Evolutionary conservation across 2,329 filamentous ascomycete genomes (phyloP), one percentile per base, ranked within the genome.

Genomic region (Aspergillus sp.): DNA sequence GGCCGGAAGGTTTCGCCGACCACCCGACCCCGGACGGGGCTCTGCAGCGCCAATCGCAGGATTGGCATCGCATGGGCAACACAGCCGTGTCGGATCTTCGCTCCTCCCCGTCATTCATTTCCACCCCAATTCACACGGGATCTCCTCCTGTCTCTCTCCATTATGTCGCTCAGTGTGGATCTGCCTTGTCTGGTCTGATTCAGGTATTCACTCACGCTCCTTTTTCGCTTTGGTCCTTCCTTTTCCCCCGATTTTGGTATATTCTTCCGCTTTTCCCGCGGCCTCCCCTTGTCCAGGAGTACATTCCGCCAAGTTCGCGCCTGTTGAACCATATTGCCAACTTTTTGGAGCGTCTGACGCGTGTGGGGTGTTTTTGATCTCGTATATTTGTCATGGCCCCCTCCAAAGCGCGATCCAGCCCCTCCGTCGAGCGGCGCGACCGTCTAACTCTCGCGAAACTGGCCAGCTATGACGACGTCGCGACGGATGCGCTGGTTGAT

Each of bases 401-500:
- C 59, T 76, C 63, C 16, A 72, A 67, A 56, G 57, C 58, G 31
- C 63, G 64, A 48, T 60, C 62, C 23, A 64, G 55, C 45, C 65
- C 72, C 1, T 58, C 64, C 40, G 61, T 56, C 25, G 71, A 72
- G 49, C 68, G 67, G 56, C 83, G 88, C 76, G 85, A 88, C 68
- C 84, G 85, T 57, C 80, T 99, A 64, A 96, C 91, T 6, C 80
- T 97, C 63, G 86, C 87, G 55, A 92, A 96, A 78, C 78, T 99
- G 65, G 88, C 91, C 29, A 88, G 88, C 46, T 97, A 97, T 77
- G 94, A 99, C 76, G 94, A 99, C 73, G 87, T 97, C 59, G 80
- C 96, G 57, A 99, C 94, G 6, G 94, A 99, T 81, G 89, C 90
- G 61, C 85, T 99, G 49, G 87, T 99, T 56, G 94, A 99, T 74